Conservation (phyloP, 495 filamentous ascomycete genomes). For the Thozetella sp. region DNA sequence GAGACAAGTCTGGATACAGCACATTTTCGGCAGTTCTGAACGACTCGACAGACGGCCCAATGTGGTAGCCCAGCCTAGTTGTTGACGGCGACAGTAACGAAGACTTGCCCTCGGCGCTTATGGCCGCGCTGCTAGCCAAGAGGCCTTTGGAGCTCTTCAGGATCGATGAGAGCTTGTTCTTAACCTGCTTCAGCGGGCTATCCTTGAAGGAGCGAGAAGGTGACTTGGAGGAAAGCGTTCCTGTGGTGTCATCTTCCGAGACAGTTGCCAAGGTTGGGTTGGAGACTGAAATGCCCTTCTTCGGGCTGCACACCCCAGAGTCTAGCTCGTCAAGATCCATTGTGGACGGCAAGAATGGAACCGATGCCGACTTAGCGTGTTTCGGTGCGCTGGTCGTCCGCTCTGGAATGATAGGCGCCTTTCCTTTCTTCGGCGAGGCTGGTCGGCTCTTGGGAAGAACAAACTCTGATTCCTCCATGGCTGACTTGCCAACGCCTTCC, state of each 20-base stretch:
- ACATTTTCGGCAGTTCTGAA: slow-evolving; percentile 32
- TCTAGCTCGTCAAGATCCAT: slow-evolving; percentile 36
- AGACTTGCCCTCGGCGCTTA: slow-evolving; percentile 75
- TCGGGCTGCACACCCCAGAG: slow-evolving; percentile 39
- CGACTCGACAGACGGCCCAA: slow-evolving; percentile 35
- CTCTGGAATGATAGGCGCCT: slow-evolving; percentile 32
- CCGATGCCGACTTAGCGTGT: slow-evolving; percentile 57
- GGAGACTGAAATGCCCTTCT: slow-evolving; percentile 67
- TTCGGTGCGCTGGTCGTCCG: slow-evolving; percentile 29
- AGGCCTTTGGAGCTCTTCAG: slow-evolving; percentile 83
- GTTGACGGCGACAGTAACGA: slow-evolving; percentile 46
- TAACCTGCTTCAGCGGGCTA: slow-evolving; percentile 84
- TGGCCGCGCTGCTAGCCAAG: slow-evolving; percentile 76
- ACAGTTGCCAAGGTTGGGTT: slow-evolving; percentile 52
- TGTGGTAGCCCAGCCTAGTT: slow-evolving; percentile 31
- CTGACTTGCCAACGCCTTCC: slow-evolving; percentile 53
- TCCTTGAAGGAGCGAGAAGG: slow-evolving; percentile 68
- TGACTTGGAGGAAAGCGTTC: slow-evolving; percentile 67
- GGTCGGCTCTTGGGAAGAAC: slow-evolving; percentile 36
- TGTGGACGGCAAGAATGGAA: slow-evolving; percentile 50
- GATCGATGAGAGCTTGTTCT: slow-evolving; percentile 84
- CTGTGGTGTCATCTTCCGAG: slow-evolving; percentile 46
- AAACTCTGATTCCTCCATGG: slow-evolving; percentile 38
- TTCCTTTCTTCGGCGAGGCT: slow-evolving; percentile 34
- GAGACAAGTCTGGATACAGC: slow-evolving; percentile 45